Conservation (phyloP, 2,329 filamentous ascomycete genomes). For the Ramularia endophylla region DNA sequence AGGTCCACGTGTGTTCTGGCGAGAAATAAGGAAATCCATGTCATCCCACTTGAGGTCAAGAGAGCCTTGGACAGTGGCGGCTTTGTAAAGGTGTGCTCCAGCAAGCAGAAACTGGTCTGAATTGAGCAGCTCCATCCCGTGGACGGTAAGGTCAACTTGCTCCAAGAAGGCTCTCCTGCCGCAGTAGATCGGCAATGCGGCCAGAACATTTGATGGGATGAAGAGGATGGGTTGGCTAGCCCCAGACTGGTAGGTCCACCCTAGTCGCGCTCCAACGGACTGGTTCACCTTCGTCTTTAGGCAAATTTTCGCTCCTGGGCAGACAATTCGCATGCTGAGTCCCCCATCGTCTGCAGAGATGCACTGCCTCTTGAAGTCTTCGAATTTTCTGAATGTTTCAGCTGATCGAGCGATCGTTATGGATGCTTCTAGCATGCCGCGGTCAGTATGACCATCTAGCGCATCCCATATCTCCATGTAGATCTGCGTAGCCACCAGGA, state of each 20-base stretch:
- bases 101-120: neutral
- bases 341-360: too few species aligned
- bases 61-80: neutral
- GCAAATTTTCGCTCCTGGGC: too few species aligned
- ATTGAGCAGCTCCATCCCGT: neutral
- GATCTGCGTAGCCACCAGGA: neutral
- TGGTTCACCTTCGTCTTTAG: neutral
- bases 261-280: neutral
- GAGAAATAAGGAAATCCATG: neutral
- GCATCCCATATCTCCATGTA: conserved; percentile 3
- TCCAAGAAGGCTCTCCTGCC: neutral
- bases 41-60: neutral
- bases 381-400: too few species aligned
- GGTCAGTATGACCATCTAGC: neutral
- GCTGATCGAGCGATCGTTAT: too few species aligned
- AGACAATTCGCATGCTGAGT: too few species aligned
- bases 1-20: neutral
- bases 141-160: neutral
- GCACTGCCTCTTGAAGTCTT: too few species aligned
- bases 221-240: neutral
- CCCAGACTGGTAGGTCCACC: neutral
- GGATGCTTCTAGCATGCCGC: neutral
- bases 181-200: neutral
- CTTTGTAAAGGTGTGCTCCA: conserved; percentile 1
- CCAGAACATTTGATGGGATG: neutral